Evolutionary conservation across 805 yeast genomes (phyloP), one percentile per base, ranked within the genome.

Genomic region (Cyberlindnera euphorbiae): DNA sequence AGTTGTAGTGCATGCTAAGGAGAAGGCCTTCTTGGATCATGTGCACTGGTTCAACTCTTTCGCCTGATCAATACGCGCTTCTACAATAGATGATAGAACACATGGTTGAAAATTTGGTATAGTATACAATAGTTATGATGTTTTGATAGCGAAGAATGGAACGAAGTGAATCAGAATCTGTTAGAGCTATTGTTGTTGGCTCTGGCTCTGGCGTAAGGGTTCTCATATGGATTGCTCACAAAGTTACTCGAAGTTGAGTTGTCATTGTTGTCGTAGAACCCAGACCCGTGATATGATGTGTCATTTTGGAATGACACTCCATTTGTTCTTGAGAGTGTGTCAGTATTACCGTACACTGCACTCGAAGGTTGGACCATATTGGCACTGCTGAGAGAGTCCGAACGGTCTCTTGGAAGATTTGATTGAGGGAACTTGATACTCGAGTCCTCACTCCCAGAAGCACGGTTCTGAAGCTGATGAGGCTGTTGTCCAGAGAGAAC

Each of bases 1-100:
- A 16, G 56, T 49, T 23, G 74, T 73, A 38, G 67, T 58, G 47
- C 79, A 78, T 47, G 87, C 94, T 27, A 77, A 71, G 58, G 82
- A 82, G 44, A 82, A 80, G 66, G 67, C 79, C 2, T 61, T 82
- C 27, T 28, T 21, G 7, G 70, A 65, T 44, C 69, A 62, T 46
- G 30, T 62, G 8, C 43, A 48, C 30, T 53, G 48, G 47, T 53
- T 53, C 24, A 36, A 44, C 28, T 12, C 16, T 11, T 34, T 31
- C 14, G 21, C 36, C 28, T 26, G 18, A 26, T 13, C 27, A 14
- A 27, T 12, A n/a, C 24, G 12, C 16, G 22, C 9, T 9, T 19
- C 9, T 19, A n/a, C n/a, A n/a, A n/a, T n/a, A n/a, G 22, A 19
- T 19, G 22, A 19, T 19, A 26, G 17, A 26, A 15, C 13, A 14